Conservation (phyloP, 2,329 filamentous ascomycete species). For the Neonectria magnoliae region DNA sequence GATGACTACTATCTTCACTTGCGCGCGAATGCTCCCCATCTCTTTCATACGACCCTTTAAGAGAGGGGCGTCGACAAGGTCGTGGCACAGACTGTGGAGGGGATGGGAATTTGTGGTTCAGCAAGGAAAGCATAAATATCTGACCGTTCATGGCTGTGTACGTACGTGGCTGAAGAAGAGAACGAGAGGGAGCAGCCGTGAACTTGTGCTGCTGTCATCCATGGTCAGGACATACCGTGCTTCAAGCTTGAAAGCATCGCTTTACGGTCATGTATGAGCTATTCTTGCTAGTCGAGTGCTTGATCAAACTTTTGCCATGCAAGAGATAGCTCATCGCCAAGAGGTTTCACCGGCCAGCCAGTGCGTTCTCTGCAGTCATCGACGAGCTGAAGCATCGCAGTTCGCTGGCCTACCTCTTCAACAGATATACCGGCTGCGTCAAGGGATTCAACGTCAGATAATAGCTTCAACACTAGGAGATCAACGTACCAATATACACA, state of each 20-base stretch:
- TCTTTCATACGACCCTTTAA: not conserved
- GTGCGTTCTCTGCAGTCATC: constrained; percentile 5
- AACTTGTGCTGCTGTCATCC: not conserved
- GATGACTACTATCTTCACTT: constrained; percentile 40
- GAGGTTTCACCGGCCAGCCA: constrained; percentile 9
- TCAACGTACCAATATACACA: constrained; percentile 40
- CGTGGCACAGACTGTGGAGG: constrained; percentile 33
- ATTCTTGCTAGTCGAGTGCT: no score
- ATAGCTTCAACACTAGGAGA: not conserved
- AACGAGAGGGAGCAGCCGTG: no score
- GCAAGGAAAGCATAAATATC: constrained; percentile 15
- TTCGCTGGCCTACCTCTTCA: not conserved
- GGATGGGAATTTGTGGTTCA: constrained; percentile 13
- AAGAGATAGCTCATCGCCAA: not conserved
- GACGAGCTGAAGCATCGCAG: not conserved
- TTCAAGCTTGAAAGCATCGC: no score
- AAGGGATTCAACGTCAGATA: not conserved
- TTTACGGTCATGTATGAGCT: no score
- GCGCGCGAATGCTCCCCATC: not conserved
- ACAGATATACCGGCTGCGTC: constrained; percentile 7
- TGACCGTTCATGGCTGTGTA: not conserved
- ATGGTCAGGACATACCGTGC: not conserved
- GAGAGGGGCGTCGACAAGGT: constrained; percentile 47
- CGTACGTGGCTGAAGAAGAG: no score
- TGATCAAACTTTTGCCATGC: constrained; percentile 8